Evolutionary conservation across 2,329 filamentous ascomycete genomes (phyloP), one percentile per base, ranked within the genome.

Genomic region (Massarina eburnea): DNA sequence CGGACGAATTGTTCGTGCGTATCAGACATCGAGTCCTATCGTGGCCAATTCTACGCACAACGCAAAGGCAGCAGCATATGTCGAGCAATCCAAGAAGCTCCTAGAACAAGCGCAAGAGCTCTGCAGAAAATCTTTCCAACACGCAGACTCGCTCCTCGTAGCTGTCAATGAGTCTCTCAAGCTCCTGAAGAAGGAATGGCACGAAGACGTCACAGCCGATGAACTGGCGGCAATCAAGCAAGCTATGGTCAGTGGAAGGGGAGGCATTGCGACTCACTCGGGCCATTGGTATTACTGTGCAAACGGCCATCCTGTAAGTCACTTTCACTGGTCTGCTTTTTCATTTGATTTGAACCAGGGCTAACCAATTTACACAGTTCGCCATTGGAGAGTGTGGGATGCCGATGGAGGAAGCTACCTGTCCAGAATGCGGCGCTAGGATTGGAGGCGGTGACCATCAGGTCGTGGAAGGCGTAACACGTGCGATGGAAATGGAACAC

Each of bases 311-410:
- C 77, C 80, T 2, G 71, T 72, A 61, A 46, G 58, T 39, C 12
- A 9, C 5, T 20, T 18, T 15, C 32, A 2, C 21, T 9, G 9
- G 7, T 8, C 3, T 4, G n/a, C 19, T 3, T 18, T 8, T 1
- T 20, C 21, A 5, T 8, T 33, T 15, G 22, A 39, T 27, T 27
- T 17, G 35, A 38, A 33, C 30, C 9, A 12, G 3, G 33, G 24
- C 35, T 37, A 37, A 22, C 35, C 5, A 7, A 37, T 8, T 6
- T 29, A 14, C 2, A 22, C 19, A 63, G 52, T 78, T 88, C 52
- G 81, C 82, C 0, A 75, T 87, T 24, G 83, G 83, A 1, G 81
- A 87, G 48, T 86, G 84, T 56, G 84, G 84, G 1, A 80, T 82
- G 75, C 80, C 84, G 0, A 85, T 86, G 81, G 49, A 88, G 61